Conservation (phyloP, 345 rosid species). For the Eucalyptus sp. region DNA sequence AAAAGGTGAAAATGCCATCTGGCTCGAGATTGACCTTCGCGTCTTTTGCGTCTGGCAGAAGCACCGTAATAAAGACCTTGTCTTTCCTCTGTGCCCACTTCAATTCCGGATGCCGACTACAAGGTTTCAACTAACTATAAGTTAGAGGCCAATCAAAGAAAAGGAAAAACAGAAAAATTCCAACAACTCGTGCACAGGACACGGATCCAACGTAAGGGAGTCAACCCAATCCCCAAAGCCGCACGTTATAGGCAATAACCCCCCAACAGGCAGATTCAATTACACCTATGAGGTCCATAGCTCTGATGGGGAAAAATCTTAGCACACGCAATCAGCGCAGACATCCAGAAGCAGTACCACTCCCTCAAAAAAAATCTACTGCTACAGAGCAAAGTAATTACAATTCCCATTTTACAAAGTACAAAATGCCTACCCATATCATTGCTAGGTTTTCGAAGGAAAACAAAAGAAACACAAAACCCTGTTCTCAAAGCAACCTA, state of each 20-base stretch:
- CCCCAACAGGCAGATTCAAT: background rate
- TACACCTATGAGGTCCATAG: background rate
- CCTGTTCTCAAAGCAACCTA: background rate
- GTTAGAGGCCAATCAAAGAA: background rate
- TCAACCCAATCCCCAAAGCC: background rate
- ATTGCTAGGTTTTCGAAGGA: background rate
- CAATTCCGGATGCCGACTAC: slow-evolving; percentile 78
- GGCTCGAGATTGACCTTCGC: slow-evolving; percentile 72
- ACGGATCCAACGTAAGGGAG: background rate
- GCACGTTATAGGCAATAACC: background rate
- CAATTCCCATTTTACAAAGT: background rate
- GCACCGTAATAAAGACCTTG: slow-evolving; percentile 58
- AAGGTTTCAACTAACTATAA: background rate
- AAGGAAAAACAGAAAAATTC: background rate
- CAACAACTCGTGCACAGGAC: background rate
- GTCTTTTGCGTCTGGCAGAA: slow-evolving; percentile 59
- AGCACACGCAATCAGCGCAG: background rate
- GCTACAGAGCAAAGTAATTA: background rate
- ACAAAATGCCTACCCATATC: background rate
- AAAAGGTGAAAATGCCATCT: slow-evolving; percentile 62
- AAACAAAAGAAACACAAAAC: background rate
- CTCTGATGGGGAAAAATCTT: background rate
- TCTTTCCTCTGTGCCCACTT: slow-evolving; percentile 85
- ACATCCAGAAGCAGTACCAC: background rate
- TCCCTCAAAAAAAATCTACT: background rate